Base-by-base conservation (phyloP, 2,329 filamentous ascomycete genomes). In the Cercospora janseana region DNA sequence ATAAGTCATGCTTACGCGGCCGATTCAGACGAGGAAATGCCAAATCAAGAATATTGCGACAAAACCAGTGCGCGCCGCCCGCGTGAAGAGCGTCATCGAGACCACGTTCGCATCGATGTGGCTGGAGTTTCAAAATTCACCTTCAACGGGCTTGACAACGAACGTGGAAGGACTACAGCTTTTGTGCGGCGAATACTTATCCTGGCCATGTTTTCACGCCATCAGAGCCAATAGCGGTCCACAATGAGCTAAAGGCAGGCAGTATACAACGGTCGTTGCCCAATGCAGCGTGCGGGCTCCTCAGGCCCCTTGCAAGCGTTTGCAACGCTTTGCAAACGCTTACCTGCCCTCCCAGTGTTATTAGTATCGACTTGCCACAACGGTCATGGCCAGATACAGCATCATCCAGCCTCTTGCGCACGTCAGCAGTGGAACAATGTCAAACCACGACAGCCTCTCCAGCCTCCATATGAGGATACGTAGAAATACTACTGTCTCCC, bases 401-500 rank as follows among this genome's bases (percentile, higher is more conserved):
- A 12, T 38, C 34, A 21, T 21, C 34, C 34, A 38, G 34, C 34
- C 34, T 38, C 34, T 15, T 38, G 15, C 4, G 18, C 24, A 21
- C 18, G 18, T 38, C 34, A 3, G 18, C 4, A 23, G 34, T 12
- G 12, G 27, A 38, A 21, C 34, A 38, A n/a, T 23, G n/a, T 38
- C 34, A 21, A 18, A 38, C 6, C 34, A 10, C 34, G 34, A 38
- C 18, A 38, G n/a, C 34, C 20, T 9, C 18, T 9, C 34, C 34
- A 38, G 34, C 34, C 34, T 38, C 34, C 34, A 38, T 21, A 18
- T n/a, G 34, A 18, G 6, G 24, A n/a, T 16, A 18, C 21, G 18
- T 38, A 38, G 34, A 38, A 20, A 38, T 38, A 18, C 34, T 38
- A 18, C 18, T 21, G 18, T 38, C n/a, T 38, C 34, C 34, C 34